Evolutionary conservation across 331 rosid species (phyloP).

Genomic region (Acacia concinna): DNA sequence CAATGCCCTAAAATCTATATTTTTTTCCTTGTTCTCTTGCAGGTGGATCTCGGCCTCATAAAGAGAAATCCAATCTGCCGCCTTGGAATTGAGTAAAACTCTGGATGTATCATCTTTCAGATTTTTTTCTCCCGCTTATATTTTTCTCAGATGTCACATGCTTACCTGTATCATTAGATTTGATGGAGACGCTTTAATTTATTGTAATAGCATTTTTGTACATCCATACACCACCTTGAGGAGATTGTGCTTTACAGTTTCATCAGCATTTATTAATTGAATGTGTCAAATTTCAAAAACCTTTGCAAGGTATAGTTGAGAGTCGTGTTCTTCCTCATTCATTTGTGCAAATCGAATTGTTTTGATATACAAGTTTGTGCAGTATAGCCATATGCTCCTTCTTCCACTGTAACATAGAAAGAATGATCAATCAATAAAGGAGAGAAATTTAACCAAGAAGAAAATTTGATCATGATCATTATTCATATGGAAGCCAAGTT

Average conservation of each 20-base stretch:
- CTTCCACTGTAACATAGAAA: background rate
- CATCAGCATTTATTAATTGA: background rate
- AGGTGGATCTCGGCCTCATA: slow-evolving; percentile 90
- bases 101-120: background rate
- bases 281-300: background rate
- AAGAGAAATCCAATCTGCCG: slow-evolving; percentile 81
- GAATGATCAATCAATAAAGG: background rate
- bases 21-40: slow-evolving; percentile 10
- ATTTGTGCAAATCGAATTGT: background rate
- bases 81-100: slow-evolving; percentile 54
- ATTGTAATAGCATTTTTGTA: background rate
- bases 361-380: background rate
- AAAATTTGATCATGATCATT: background rate
- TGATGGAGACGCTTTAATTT: background rate
- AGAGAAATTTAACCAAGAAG: background rate
- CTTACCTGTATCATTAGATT: background rate
- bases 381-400: background rate
- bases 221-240: background rate
- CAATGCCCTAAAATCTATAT: slow-evolving; percentile 4
- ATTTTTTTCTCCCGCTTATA: background rate
- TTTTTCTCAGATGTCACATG: background rate
- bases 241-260: background rate
- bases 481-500: background rate
- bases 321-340: background rate
- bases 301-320: background rate